phyloP scores from a whole-genome alignment of 2,329 filamentous ascomycete species.

The Didymella pinodella region DNA sequence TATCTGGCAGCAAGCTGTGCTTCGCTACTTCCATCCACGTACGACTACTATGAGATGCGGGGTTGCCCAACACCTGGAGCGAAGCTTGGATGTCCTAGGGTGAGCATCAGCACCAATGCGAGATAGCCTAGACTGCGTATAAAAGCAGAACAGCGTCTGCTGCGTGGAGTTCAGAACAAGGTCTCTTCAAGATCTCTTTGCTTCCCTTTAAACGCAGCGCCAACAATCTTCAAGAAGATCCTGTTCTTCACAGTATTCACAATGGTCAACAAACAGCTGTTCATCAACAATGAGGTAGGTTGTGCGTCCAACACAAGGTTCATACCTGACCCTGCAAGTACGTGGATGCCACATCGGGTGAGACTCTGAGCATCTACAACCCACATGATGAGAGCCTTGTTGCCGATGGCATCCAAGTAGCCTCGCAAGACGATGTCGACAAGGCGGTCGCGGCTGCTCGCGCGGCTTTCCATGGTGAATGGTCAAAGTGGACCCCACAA shows the following conservation, averaged over 20 bases:
- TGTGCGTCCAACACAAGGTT: background rate
- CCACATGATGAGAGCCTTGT: constrained; percentile 38
- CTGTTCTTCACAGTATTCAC: background rate
- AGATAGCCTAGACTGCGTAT: background rate
- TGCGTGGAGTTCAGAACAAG: background rate
- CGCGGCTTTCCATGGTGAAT: constrained; percentile 34
- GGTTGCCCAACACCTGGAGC: background rate
- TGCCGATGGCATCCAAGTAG: constrained; percentile 33
- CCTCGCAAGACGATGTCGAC: constrained; percentile 37
- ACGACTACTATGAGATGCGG: constrained; percentile 2
- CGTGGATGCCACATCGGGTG: constrained; percentile 32
- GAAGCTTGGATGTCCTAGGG: background rate
- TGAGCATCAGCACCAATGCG: background rate
- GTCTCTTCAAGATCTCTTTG: background rate
- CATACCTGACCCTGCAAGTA: constrained; percentile 23
- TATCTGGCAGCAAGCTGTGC: background rate
- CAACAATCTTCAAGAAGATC: background rate
- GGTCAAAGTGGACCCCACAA: constrained; percentile 28
- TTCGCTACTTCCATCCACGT: background rate
- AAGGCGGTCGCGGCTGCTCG: constrained; percentile 36
- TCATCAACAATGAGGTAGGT: constrained; percentile 42
- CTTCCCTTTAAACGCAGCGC: background rate
- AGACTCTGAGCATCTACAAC: constrained; percentile 34
- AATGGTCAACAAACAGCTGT: constrained; percentile 32
- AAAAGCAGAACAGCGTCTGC: background rate